Conservation (phyloP, 495 filamentous ascomycete genomes). For the Xylaria nigripes region DNA sequence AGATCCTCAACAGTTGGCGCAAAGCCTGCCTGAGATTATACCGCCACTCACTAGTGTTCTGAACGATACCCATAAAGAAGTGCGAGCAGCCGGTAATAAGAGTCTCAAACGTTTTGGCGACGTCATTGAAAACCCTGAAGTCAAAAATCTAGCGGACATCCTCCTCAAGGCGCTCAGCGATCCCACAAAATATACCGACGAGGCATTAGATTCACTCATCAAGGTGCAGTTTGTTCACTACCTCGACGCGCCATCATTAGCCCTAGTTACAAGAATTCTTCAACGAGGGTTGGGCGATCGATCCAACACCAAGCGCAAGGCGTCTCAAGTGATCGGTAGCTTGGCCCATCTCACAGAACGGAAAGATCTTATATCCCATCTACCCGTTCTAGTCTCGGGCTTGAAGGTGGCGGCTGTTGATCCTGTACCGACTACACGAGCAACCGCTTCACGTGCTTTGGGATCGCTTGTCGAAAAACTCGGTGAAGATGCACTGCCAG, state of each 20-base stretch:
- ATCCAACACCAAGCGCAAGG: conserved; percentile 89
- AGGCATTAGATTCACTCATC: conserved; percentile 86
- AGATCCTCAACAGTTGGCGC: conserved; percentile 85
- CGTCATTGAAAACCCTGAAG: conserved; percentile 95
- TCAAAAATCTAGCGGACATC: conserved; percentile 81
- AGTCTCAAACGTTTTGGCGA: conserved; percentile 96
- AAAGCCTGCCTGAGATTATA: conserved; percentile 91
- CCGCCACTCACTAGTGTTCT: conserved; percentile 87
- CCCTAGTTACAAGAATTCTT: conserved; percentile 87
- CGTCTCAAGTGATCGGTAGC: conserved; percentile 93
- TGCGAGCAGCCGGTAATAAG: conserved; percentile 81
- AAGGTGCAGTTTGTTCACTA: conserved; percentile 96
- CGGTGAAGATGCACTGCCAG: conserved; percentile 91
- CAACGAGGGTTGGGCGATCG: conserved; percentile 86
- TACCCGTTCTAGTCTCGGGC: conserved; percentile 88
- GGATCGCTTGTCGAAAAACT: conserved; percentile 95
- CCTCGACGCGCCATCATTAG: conserved; percentile 88
- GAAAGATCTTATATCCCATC: conserved; percentile 83
- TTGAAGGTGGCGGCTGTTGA: conserved; percentile 84
- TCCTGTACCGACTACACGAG: conserved; percentile 92
- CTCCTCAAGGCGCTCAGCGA: conserved; percentile 94
- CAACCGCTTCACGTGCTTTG: conserved; percentile 90
- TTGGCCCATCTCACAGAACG: conserved; percentile 93
- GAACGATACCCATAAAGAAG: conserved; percentile 97
- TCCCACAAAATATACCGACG: conserved; percentile 94